phyloP scores from a whole-genome alignment of 306 rosid genomes.

The Herpetospermum pedunculosum region DNA sequence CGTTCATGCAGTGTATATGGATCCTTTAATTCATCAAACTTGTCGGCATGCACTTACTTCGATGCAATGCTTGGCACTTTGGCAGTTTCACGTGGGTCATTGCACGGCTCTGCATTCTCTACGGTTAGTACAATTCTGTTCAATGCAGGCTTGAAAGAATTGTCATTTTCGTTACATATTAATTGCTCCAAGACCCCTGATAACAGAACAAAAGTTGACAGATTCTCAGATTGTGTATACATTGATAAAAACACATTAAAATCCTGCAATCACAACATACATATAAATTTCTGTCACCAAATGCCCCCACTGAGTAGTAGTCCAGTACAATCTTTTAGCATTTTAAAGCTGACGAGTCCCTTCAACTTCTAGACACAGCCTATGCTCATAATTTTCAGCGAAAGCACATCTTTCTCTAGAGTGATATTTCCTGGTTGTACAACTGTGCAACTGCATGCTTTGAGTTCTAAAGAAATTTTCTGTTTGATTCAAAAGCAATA shows the following conservation, averaged over 20 bases:
- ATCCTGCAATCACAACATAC: neutral
- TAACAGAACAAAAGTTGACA: neutral
- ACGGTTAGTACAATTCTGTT: neutral
- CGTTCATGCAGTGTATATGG: too few relatives aligned
- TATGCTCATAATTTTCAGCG: neutral
- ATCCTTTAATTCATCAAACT: too few relatives aligned
- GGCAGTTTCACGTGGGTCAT: constrained; percentile 2
- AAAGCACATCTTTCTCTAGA: neutral
- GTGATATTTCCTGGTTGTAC: neutral
- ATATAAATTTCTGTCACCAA: too few relatives aligned
- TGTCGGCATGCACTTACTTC: neutral
- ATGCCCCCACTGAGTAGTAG: too few relatives aligned
- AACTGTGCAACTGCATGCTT: neutral
- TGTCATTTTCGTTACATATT: neutral
- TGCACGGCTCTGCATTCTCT: neutral
- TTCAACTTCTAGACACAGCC: neutral
- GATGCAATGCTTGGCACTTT: neutral
- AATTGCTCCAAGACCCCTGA: neutral
- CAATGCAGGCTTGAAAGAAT: neutral
- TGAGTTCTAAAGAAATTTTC: neutral
- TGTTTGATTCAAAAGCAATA: neutral
- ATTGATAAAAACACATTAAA: neutral
- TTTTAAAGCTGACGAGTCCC: neutral
- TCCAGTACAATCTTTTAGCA: neutral
- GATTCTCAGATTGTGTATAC: neutral